These are phyloP conservation scores for Ophiostoma pallidulum DNA, from an alignment of 2,329 filamentous ascomycete genomes.

Conservation along the genomic window DNA sequence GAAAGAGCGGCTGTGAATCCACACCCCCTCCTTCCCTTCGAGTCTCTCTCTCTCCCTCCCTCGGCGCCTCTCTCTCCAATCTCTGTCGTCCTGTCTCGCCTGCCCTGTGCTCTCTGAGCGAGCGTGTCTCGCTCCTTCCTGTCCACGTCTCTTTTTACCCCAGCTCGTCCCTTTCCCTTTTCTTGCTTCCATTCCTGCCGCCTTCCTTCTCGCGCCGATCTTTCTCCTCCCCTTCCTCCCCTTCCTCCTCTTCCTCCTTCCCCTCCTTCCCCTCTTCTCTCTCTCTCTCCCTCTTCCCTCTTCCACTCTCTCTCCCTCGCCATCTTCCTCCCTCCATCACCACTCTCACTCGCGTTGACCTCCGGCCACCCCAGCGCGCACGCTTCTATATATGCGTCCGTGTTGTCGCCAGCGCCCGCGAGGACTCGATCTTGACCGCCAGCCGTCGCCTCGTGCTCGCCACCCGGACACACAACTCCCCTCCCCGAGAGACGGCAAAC, in stretches of 20 bases:
- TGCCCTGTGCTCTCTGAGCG: background rate
- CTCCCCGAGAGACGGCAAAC: too few relatives aligned
- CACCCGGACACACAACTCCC: too few relatives aligned
- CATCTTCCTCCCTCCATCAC: background rate
- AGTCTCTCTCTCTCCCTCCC: background rate
- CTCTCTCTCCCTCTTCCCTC: background rate
- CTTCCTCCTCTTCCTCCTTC: background rate
- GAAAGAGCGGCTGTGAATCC: background rate
- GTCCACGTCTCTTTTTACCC: background rate
- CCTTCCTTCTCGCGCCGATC: too few relatives aligned
- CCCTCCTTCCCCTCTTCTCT: background rate
- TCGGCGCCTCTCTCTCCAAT: background rate
- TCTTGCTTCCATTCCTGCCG: background rate
- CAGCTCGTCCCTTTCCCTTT: background rate
- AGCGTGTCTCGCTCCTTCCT: background rate
- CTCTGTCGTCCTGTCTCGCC: too few relatives aligned
- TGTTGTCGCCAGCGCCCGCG: too few relatives aligned
- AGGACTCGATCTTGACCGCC: too few relatives aligned
- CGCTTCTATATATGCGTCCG: too few relatives aligned
- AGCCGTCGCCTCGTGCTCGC: too few relatives aligned
- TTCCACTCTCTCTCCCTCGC: background rate
- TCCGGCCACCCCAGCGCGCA: background rate
- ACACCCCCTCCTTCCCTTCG: background rate
- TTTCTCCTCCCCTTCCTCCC: background rate
- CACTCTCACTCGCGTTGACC: background rate